Evolutionary conservation across 1,139 yeast genomes (phyloP).

Genomic region (Yarrowia galli): DNA sequence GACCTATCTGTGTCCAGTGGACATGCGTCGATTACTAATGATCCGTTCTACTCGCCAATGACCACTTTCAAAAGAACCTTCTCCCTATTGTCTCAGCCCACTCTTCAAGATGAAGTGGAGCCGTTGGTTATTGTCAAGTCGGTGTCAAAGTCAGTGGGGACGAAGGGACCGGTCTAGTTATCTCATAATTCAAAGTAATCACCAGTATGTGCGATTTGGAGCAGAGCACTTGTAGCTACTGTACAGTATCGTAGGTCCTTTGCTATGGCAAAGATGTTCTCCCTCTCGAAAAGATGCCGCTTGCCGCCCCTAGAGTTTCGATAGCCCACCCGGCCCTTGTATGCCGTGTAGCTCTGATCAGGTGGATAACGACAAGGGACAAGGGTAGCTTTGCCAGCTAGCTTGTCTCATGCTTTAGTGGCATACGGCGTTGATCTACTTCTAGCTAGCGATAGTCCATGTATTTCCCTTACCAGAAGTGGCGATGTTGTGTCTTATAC

Average conservation of each 20-base stretch:
- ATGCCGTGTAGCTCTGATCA: background rate
- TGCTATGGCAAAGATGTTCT: too few relatives aligned
- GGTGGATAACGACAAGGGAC: background rate
- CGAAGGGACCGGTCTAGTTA: background rate
- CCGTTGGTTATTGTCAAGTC: slow-evolving; percentile 17
- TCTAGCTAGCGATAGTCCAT: too few relatives aligned
- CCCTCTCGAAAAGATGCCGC: background rate
- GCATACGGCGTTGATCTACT: too few relatives aligned
- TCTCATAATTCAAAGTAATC: too few relatives aligned
- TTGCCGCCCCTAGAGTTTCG: background rate
- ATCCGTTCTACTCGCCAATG: slow-evolving; percentile 7
- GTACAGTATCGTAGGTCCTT: too few relatives aligned
- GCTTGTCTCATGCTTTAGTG: background rate
- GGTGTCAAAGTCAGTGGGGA: too few relatives aligned
- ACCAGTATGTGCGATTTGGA: background rate
- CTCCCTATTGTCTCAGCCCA: background rate
- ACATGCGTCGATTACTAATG: background rate
- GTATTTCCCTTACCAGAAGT: too few relatives aligned
- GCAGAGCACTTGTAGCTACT: background rate
- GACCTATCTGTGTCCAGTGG: slow-evolving; percentile 10
- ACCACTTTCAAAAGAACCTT: background rate
- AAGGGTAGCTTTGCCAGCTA: background rate
- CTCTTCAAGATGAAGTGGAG: background rate
- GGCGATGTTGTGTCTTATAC: too few relatives aligned
- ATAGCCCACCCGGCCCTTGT: background rate